phyloP scores from a whole-genome alignment of 495 filamentous ascomycete genomes.

The Neurospora sp. region DNA sequence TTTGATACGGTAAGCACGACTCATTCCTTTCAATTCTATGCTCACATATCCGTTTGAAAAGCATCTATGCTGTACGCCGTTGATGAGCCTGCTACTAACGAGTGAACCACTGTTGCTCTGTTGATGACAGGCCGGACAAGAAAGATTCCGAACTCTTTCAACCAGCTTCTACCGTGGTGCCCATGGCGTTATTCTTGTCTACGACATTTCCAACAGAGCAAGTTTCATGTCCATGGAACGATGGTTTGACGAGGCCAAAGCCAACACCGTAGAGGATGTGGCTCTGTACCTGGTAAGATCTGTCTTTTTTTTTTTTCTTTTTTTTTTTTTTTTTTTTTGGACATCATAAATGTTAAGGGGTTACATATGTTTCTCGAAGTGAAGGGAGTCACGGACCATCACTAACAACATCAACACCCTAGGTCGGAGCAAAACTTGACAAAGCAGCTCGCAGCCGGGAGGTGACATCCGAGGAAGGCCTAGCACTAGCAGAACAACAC shows the following conservation, averaged over 20 bases:
- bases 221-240: constrained; percentile 46
- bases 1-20: constrained; percentile 44
- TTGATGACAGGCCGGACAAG: constrained; percentile 35
- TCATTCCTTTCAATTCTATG: neutral
- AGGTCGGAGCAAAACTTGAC: constrained; percentile 48
- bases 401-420: constrained; percentile 1
- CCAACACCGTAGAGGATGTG: constrained; percentile 41
- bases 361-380: neutral
- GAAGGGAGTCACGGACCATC: neutral
- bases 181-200: constrained; percentile 49
- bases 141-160: constrained; percentile 50
- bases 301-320: neutral
- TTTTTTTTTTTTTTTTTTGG: neutral
- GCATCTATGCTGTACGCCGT: neutral
- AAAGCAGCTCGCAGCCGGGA: constrained; percentile 32
- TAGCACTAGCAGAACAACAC: constrained; percentile 37
- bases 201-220: constrained; percentile 46
- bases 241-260: constrained; percentile 50
- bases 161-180: constrained; percentile 52
- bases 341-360: neutral
- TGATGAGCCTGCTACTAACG: neutral
- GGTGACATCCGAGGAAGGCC: constrained; percentile 42
- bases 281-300: constrained; percentile 40
- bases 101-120: neutral
- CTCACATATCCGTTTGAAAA: neutral